Base-by-base conservation (phyloP, 306 rosid genomes). In the Potentilla sterilis region DNA sequence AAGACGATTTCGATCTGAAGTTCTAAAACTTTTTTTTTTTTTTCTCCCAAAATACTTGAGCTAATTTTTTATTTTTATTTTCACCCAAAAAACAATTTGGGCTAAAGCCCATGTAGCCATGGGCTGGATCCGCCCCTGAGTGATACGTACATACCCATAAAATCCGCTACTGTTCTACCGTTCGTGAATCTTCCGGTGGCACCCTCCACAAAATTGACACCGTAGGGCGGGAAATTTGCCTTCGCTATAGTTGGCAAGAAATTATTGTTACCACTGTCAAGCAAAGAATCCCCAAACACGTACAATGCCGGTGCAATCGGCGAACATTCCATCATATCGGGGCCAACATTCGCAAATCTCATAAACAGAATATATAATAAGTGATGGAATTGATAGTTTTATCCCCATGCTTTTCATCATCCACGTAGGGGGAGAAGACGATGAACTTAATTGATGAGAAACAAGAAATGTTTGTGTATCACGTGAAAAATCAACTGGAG, bases 111-210 rank as follows among this genome's bases (percentile, higher is more conserved):
- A n/a, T n/a, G n/a, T n/a, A n/a, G n/a, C n/a, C n/a, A n/a, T n/a
- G n/a, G n/a, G n/a, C n/a, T n/a, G n/a, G n/a, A n/a, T n/a, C n/a
- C n/a, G n/a, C n/a, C n/a, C n/a, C n/a, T n/a, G n/a, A 24, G 22
- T 2, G 13, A 13, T 14, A 28, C 4, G 2, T 28, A 28, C 1
- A 0, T 38, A 86, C 90, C 88, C 51, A 86, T 65, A 69, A 81
- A 85, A 81, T 89, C 89, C 0, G 88, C 89, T 10, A 79, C 37
- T 2, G 84, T 86, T 86, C 75, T 86, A 47, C 90, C 89, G 67
- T 89, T 83, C 38, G 93, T 89, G 81, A 85, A 89, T 80, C 89
- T 89, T 75, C 90, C 93, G 4, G 88, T 89, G 64, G 54, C 35
- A 13, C 89, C 93, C 34, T 58, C 3, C 21, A 41, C 7, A 46